Base-by-base conservation (phyloP, 1,139 yeast genomes). In the Hanseniaspora gamundiae region DNA sequence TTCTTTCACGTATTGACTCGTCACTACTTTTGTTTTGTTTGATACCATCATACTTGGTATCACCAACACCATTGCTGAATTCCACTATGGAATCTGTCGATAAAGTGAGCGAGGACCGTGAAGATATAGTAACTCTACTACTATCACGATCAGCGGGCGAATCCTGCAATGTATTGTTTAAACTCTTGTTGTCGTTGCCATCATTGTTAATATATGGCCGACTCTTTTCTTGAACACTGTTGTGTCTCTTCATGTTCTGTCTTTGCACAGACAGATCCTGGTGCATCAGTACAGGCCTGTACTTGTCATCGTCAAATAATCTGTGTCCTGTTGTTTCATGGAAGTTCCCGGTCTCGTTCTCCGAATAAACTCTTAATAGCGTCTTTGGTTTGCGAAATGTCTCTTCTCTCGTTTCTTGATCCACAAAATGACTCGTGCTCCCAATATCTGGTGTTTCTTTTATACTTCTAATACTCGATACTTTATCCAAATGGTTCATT, bases 291-390 rank as follows among this genome's bases (percentile, higher is more conserved):
- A 24, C 45, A 2, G 74, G 70, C 38, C 76, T 56, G 41, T 70
- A 69, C 43, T 61, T 61, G 24, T 69, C 69, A 52, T 72, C 77
- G 51, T 71, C 75, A 50, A 55, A 70, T 39, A 70, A 54, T 22
- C 76, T 53, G 39, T 67, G 69, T 6, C 77, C 78, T 0, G 76
- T 71, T 43, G 64, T 67, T 49, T 50, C 51, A 53, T 73, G 75
- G 54, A 73, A 76, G 49, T 74, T 73, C 42, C 69, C 68, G 46
- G 69, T 68, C 51, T 76, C 80, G 11, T 71, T 69, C 48, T 75
- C 81, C 3, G 81, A 75, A 52, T 71, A 75, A 0, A 76, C 71
- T 48, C 78, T 63, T 2, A 71, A 60, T 41, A 71, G 53, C 28
- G 54, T 39, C 50, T 44, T n/a, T n/a, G n/a, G 16, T 10, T 20